A percentile compares a stretch with the other conserved stretches of the same genome.
These are phyloP conservation scores for Ceratocystis alfenasii DNA, from an alignment of 2,329 filamentous ascomycete species.

Conservation along the genomic window DNA sequence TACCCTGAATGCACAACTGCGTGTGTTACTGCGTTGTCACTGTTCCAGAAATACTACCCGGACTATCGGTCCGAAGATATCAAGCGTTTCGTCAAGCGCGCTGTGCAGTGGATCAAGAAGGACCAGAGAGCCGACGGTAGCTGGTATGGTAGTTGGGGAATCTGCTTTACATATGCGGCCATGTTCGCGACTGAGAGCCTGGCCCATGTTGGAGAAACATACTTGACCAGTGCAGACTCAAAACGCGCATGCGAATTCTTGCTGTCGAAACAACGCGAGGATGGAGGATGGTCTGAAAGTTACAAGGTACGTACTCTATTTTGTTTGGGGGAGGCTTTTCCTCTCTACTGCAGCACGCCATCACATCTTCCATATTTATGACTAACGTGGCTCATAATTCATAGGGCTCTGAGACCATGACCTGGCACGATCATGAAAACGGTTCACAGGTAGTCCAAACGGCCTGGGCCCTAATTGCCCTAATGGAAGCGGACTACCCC, in stretches of 20 bases:
- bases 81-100: constrained; percentile 54
- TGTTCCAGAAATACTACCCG: constrained; percentile 73
- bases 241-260: constrained; percentile 75
- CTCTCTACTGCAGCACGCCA: neutral
- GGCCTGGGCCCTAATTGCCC: constrained; percentile 71
- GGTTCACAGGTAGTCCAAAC: constrained; percentile 89
- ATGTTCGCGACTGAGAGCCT: constrained; percentile 94
- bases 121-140: constrained; percentile 71
- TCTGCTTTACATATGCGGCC: constrained; percentile 92
- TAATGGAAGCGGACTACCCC: constrained; percentile 75
- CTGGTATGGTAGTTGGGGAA: constrained; percentile 97
- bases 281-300: constrained; percentile 94
- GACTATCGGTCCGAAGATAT: constrained; percentile 70
- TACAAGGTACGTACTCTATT: constrained; percentile 48
- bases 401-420: constrained; percentile 62
- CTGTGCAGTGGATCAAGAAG: constrained; percentile 70
- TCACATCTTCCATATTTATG: neutral
- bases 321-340: neutral
- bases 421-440: constrained; percentile 60
- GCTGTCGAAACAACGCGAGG: constrained; percentile 67
- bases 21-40: constrained; percentile 71
- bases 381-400: constrained; percentile 15
- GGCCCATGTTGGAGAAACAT: constrained; percentile 68
- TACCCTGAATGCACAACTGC: constrained; percentile 97
- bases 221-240: constrained; percentile 58